phyloP scores from a whole-genome alignment of 2,329 filamentous ascomycete genomes.

The Plenodomus lindquistii region DNA sequence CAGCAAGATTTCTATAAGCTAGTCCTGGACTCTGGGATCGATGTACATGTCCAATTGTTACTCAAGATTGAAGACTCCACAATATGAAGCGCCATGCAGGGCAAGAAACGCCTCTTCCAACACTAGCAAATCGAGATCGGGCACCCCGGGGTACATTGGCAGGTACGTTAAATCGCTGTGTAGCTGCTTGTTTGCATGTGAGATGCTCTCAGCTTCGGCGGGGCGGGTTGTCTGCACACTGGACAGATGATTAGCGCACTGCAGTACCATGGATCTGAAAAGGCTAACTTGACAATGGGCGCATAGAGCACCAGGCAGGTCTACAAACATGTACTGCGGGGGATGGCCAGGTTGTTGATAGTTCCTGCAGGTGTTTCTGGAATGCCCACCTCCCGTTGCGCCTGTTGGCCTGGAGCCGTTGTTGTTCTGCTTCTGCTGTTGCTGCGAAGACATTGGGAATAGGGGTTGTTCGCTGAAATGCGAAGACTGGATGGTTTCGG shows the following conservation, averaged over 20 bases:
- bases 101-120: not conserved
- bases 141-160: not conserved
- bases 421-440: constrained; percentile 11
- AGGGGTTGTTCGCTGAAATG: no score
- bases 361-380: constrained; percentile 24
- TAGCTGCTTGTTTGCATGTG: not conserved
- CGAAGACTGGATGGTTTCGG: not conserved
- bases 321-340: constrained; percentile 21
- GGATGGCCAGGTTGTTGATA: constrained; percentile 25
- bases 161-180: not conserved
- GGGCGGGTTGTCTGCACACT: constrained; percentile 21
- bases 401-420: constrained; percentile 26
- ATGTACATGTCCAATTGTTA: not conserved
- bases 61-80: not conserved
- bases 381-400: constrained; percentile 27
- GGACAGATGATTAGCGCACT: constrained; percentile 19
- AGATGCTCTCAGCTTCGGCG: constrained; percentile 14
- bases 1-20: not conserved
- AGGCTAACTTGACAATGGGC: constrained; percentile 28
- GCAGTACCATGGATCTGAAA: constrained; percentile 11
- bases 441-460: constrained; percentile 19
- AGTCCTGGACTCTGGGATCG: not conserved
- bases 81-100: not conserved
- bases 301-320: constrained; percentile 22
- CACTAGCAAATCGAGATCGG: not conserved